Base-by-base conservation (phyloP, 192 early-diverging fungal species). In the Backusella parvicylindrica region DNA sequence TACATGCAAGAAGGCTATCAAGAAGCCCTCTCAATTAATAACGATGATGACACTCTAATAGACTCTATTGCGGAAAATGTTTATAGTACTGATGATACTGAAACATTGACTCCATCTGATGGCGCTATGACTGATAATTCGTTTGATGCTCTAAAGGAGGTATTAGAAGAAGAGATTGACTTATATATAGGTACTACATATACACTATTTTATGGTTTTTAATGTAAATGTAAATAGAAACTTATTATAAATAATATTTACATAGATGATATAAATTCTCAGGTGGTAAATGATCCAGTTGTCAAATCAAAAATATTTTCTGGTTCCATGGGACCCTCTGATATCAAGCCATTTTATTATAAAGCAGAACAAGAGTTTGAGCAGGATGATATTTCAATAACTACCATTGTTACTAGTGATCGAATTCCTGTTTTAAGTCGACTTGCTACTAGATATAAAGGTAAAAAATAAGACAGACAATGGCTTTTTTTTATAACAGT, bases 301-400 rank as follows among this genome's bases (percentile, higher is more conserved):
- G 71, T 83, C 60, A 60, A 82, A 65, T 85, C 85, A 30, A 89
- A 89, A 72, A 68, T 84, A 1, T 89, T 85, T 69, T 77, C 80
- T 35, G 81, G 80, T 31, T 72, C 85, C 1, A 83, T 87, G 82
- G 84, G 85, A 41, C 80, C 81, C 15, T 80, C 83, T 23, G 78
- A 87, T 32, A 83, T 89, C 33, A 77, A 80, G 9, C 83, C 88
- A n/a, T 89, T 84, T 71, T 86, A 86, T 72, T 86, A 79, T 63
- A 76, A 76, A 37, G 85, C 87, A 1, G 67, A 79, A 47, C 47
- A 74, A 21, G 18, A 68, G 18, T 79, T 79, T 71, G 64, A 80
- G 21, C 71, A 76, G 31, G 79, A 86, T 36, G 88, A 86, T 30
- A 86, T 89, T 30, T 86, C 88, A 2, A 85, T 89, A 49, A 81